Conservation (phyloP, 345 rosid species). For the Hirschfeldia incana region DNA sequence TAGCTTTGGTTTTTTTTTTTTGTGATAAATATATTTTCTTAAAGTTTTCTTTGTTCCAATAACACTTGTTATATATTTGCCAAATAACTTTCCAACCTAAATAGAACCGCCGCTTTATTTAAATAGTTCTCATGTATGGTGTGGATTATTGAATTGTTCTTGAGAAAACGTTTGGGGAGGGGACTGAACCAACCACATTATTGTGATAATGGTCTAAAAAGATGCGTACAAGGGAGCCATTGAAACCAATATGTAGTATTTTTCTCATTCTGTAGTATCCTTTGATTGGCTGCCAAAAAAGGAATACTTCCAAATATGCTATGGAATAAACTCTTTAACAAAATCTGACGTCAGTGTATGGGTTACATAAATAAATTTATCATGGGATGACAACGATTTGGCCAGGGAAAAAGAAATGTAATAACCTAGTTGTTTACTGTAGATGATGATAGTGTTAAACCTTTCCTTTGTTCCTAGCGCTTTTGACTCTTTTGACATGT, state of each 20-base stretch:
- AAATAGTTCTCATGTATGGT: not conserved
- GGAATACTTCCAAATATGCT: not conserved
- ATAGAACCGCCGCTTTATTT: not conserved
- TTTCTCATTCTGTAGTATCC: not conserved
- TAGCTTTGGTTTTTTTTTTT: not conserved
- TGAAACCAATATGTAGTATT: not conserved
- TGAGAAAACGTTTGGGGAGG: not conserved
- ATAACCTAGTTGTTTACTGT: not conserved
- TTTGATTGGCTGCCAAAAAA: not conserved
- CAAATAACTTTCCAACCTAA: not conserved
- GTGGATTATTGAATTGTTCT: not conserved
- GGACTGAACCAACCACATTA: not conserved
- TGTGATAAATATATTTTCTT: not conserved
- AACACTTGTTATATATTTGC: not conserved
- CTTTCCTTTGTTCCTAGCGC: not conserved
- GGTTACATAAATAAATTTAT: not conserved
- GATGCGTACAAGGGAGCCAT: not conserved
- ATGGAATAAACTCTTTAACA: not conserved
- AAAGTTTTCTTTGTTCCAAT: not conserved
- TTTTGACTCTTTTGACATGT: not conserved
- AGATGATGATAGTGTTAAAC: not conserved
- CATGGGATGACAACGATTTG: not conserved
- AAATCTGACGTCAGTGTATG: not conserved
- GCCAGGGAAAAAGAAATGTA: not conserved
- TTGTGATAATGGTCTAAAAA: not conserved